Conservation (phyloP, 2,329 filamentous ascomycete species). For the Claviceps sp. region DNA sequence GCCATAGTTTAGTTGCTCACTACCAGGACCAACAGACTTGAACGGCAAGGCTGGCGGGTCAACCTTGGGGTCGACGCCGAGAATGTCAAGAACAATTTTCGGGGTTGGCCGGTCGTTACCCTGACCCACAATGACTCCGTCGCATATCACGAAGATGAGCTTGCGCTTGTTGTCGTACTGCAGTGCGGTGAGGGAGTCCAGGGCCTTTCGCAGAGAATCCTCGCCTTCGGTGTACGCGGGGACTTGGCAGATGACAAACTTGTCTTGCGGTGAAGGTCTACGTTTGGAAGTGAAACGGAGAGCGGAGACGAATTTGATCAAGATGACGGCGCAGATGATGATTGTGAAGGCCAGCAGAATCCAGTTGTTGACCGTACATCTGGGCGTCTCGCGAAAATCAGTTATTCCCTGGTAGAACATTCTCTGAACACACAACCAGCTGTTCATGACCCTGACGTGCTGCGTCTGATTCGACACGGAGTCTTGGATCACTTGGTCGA, state of each 20-base stretch:
- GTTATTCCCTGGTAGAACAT: slow-evolving; percentile 70
- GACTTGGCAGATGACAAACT: slow-evolving; percentile 97
- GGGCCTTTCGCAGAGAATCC: slow-evolving; percentile 80
- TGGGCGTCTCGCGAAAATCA: slow-evolving; percentile 67
- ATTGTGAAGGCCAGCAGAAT: slow-evolving; percentile 80
- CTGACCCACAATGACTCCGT: slow-evolving; percentile 90
- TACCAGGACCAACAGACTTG: slow-evolving; percentile 79
- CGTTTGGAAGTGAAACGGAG: slow-evolving; percentile 88
- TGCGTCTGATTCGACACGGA: slow-evolving; percentile 37
- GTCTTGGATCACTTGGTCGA: slow-evolving; percentile 40
- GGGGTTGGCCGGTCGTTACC: slow-evolving; percentile 95
- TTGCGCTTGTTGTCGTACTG: slow-evolving; percentile 98
- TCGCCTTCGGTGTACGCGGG: slow-evolving; percentile 97
- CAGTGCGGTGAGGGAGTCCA: slow-evolving; percentile 87
- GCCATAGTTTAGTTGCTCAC: slow-evolving; percentile 91
- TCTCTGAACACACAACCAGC: slow-evolving; percentile 68
- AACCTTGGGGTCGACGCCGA: slow-evolving; percentile 92
- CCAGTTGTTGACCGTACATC: slow-evolving; percentile 82
- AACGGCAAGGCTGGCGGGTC: slow-evolving; percentile 90
- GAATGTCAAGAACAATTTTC: slow-evolving; percentile 93
- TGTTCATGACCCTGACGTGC: slow-evolving; percentile 43
- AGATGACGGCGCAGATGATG: slow-evolving; percentile 65
- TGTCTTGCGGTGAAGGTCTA: slow-evolving; percentile 81
- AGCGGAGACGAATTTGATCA: slow-evolving; percentile 82
- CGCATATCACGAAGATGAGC: slow-evolving; percentile 89